These are phyloP conservation scores for Leucoagaricus sp. DNA, from an alignment of 1,284 basidiomycete species.

Conservation along the genomic window DNA sequence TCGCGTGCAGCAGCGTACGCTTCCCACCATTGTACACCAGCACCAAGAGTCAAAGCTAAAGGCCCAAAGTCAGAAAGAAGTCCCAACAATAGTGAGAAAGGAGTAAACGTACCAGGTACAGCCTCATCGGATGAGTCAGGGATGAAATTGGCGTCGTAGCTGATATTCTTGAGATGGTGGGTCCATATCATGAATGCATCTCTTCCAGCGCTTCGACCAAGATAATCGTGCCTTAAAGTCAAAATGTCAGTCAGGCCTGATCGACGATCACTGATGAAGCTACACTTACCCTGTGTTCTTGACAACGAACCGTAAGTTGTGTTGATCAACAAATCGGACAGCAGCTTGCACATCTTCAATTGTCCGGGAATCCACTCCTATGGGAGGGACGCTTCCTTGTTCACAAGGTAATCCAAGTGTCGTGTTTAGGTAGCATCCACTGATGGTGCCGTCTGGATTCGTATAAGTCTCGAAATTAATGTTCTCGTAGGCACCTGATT, in stretches of 20 bases:
- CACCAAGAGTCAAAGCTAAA: constrained; percentile 35
- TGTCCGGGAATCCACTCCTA: constrained; percentile 41
- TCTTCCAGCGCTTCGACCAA: constrained; percentile 38
- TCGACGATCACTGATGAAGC: constrained; percentile 23
- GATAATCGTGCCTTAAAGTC: constrained; percentile 42
- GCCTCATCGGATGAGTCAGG: constrained; percentile 23
- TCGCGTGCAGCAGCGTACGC: constrained; percentile 38
- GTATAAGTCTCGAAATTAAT: constrained; percentile 42
- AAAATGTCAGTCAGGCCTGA: constrained; percentile 45
- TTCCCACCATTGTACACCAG: constrained; percentile 46
- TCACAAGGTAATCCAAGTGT: constrained; percentile 39
- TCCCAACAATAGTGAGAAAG: not conserved
- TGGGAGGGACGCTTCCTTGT: constrained; percentile 44
- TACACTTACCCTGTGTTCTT: constrained; percentile 46
- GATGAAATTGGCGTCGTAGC: constrained; percentile 31
- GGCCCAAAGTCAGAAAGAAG: not conserved
- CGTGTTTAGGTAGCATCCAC: constrained; percentile 41
- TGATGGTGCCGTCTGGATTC: constrained; percentile 39
- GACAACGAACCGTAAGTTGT: constrained; percentile 43
- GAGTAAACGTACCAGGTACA: constrained; percentile 4
- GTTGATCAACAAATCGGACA: constrained; percentile 37
- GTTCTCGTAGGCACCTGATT: constrained; percentile 40
- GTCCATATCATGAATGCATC: constrained; percentile 42
- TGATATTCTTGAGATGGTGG: constrained; percentile 37
- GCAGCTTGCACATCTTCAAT: constrained; percentile 37